These are phyloP conservation scores for Leucocoprinus leucothites DNA, from an alignment of 768 basidiomycete genomes.

Conservation along the genomic window DNA sequence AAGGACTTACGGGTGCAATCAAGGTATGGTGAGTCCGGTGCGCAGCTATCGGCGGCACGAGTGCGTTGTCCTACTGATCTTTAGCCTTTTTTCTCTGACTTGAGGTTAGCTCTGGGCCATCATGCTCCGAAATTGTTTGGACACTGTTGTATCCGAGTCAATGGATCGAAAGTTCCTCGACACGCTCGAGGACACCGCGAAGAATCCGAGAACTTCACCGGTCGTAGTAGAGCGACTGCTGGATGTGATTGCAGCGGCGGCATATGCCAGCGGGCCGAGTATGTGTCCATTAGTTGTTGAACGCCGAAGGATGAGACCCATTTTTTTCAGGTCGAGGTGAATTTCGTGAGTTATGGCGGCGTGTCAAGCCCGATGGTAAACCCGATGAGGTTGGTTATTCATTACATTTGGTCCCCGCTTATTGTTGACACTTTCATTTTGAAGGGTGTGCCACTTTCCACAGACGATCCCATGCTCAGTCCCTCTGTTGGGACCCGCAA, in stretches of 20 bases:
- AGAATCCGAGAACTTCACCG: conserved; percentile 61
- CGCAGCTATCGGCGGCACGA: conserved; percentile 73
- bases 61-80: conserved; percentile 36
- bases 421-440: neutral
- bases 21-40: conserved; percentile 72
- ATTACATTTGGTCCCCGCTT: neutral
- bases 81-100: conserved; percentile 1
- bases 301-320: neutral
- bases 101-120: conserved; percentile 76
- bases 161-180: conserved; percentile 77
- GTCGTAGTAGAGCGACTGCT: conserved; percentile 79
- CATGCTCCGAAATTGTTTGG: conserved; percentile 79
- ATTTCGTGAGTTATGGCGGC: conserved; percentile 75
- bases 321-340: conserved; percentile 33
- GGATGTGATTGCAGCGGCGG: conserved; percentile 80
- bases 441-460: conserved; percentile 80
- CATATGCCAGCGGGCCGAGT: conserved; percentile 59
- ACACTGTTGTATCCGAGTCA: conserved; percentile 67
- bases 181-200: conserved; percentile 73
- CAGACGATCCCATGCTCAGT: conserved; percentile 76
- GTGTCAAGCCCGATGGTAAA: conserved; percentile 75
- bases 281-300: neutral
- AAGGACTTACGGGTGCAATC: conserved; percentile 9
- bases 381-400: conserved; percentile 63
- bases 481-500: conserved; percentile 47